Conservation (phyloP, 2,329 filamentous ascomycete species). For the Penicillium sp. region DNA sequence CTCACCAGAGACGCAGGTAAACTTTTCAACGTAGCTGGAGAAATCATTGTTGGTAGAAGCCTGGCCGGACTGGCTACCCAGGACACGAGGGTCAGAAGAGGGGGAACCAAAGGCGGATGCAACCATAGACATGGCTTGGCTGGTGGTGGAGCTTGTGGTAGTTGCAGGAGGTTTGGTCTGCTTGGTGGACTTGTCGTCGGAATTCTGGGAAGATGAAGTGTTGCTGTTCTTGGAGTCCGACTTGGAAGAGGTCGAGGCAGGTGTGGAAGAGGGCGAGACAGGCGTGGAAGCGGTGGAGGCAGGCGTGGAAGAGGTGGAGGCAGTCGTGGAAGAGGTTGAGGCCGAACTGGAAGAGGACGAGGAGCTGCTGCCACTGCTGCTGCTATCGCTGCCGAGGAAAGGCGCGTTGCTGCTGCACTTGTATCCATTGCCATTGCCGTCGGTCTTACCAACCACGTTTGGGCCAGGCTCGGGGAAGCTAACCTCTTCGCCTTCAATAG, state of each 20-base stretch:
- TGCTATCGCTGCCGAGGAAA: conserved; percentile 28
- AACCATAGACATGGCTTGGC: conserved; percentile 16
- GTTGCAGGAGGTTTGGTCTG: conserved; percentile 10
- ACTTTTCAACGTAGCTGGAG: conserved; percentile 14
- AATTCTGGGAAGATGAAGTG: neutral
- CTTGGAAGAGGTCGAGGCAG: conserved; percentile 12
- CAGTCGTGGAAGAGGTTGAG: neutral
- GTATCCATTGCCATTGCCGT: conserved; percentile 39
- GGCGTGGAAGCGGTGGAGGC: too few relatives aligned
- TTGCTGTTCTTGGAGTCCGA: conserved; percentile 12
- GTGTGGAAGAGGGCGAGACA: conserved; percentile 8
- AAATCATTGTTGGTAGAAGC: conserved; percentile 22
- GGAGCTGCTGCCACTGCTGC: conserved; percentile 5
- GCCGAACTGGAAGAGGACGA: neutral
- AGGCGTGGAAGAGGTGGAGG: too few relatives aligned
- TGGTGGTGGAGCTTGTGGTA: neutral
- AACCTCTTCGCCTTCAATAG: conserved; percentile 59
- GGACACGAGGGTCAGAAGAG: conserved; percentile 12
- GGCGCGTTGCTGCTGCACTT: conserved; percentile 34
- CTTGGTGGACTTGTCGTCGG: conserved; percentile 14
- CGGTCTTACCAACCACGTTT: conserved; percentile 46
- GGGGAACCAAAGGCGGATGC: conserved; percentile 13
- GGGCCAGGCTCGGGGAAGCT: conserved; percentile 67
- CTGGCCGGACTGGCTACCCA: neutral
- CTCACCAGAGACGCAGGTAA: conserved; percentile 29